Percentiles rank a stretch among this genome's conserved stretches.
phyloP scores from a whole-genome alignment of 768 basidiomycete genomes.

The Phallus indusiatus region DNA sequence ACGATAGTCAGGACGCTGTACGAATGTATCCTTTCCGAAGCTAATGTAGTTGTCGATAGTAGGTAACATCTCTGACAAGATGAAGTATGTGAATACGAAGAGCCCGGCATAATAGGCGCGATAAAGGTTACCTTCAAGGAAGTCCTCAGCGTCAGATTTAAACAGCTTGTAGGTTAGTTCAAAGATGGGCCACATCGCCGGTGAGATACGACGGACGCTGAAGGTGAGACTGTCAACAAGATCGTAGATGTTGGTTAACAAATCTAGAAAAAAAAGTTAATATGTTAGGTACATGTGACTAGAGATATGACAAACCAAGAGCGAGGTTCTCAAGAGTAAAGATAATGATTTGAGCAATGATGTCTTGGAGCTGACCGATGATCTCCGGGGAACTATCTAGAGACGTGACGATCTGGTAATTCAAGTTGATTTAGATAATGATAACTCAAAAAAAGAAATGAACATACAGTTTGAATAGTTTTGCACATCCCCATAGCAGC shows the following conservation, averaged over 20 bases:
- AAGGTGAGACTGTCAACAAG: conserved; percentile 79
- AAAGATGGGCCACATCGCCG: conserved; percentile 81
- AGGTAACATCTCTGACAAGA: conserved; percentile 64
- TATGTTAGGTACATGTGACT: not conserved
- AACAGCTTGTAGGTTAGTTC: conserved; percentile 76
- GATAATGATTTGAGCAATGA: conserved; percentile 66
- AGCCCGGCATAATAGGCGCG: too few relatives aligned
- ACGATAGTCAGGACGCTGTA: conserved; percentile 62
- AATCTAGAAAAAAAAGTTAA: conserved; percentile 36
- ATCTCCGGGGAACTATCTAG: conserved; percentile 69
- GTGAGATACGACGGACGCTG: conserved; percentile 64
- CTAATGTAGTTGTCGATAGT: conserved; percentile 84
- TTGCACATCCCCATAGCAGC: conserved; percentile 82
- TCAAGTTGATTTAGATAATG: conserved; percentile 4
- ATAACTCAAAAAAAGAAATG: not conserved
- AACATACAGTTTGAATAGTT: conserved; percentile 63
- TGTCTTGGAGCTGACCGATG: conserved; percentile 69
- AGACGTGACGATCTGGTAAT: conserved; percentile 55
- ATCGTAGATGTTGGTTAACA: conserved; percentile 84
- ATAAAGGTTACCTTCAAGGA: conserved; percentile 57
- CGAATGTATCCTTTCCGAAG: conserved; percentile 69
- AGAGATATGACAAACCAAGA: conserved; percentile 42
- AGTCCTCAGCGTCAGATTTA: conserved; percentile 77
- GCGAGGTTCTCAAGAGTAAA: conserved; percentile 72
- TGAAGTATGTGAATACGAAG: not conserved